Conservation (phyloP, 495 filamentous ascomycete species). For the Penicillium mononematosum region DNA sequence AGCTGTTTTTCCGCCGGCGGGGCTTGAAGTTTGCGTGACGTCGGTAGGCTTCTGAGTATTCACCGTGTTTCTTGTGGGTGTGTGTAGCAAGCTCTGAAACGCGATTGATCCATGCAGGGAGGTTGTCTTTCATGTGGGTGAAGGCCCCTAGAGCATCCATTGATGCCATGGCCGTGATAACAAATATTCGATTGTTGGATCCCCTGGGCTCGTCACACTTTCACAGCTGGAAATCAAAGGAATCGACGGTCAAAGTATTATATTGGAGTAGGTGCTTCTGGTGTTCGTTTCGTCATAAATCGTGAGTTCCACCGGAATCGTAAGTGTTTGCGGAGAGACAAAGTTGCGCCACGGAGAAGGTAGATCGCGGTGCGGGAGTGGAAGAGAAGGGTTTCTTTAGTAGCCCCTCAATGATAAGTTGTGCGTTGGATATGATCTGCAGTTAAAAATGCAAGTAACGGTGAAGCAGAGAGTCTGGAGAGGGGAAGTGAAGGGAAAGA, state of each 20-base stretch:
- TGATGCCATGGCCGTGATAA: slow-evolving; percentile 26
- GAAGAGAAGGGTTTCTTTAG: slow-evolving; percentile 2
- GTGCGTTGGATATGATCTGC: background rate
- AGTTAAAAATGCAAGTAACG: slow-evolving; percentile 15
- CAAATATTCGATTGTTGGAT: background rate
- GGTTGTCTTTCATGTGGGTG: slow-evolving; percentile 51
- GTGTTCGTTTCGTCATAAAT: slow-evolving; percentile 35
- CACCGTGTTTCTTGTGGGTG: slow-evolving; percentile 65
- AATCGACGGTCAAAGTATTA: background rate
- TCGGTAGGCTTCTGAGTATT: slow-evolving; percentile 53
- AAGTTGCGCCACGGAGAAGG: slow-evolving; percentile 1
- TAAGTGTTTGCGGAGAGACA: background rate
- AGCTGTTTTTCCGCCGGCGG: slow-evolving; percentile 43
- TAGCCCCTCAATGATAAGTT: slow-evolving; percentile 7
- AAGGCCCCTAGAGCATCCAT: slow-evolving; percentile 67
- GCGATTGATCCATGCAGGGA: slow-evolving; percentile 66
- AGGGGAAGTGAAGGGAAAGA: slow-evolving; percentile 14
- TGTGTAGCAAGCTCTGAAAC: slow-evolving; percentile 68
- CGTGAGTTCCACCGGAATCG: slow-evolving; percentile 14
- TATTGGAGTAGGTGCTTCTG: background rate
- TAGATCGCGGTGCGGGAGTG: background rate
- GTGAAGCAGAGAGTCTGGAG: slow-evolving; percentile 15
- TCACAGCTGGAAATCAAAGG: background rate
- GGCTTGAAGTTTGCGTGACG: slow-evolving; percentile 26
- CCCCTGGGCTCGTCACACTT: background rate